Base-by-base conservation (phyloP, 495 filamentous ascomycete genomes). In the Xylaria intraflava region DNA sequence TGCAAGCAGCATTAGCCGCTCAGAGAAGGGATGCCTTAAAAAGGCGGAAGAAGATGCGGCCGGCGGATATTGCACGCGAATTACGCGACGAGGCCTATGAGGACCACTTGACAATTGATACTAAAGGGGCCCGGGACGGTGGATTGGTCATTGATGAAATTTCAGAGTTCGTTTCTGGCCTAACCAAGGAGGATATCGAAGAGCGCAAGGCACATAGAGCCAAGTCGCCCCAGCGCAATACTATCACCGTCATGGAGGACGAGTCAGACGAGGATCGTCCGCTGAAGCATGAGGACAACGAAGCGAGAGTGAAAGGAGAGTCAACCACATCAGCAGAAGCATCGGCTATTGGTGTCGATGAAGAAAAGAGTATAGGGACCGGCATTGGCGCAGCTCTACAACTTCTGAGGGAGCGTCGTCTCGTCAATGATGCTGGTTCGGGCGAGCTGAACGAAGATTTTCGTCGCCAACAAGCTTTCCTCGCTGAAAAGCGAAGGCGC, bases 121-220 rank as follows among this genome's bases (percentile, higher is more conserved):
- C 75, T 10, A 75, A 69, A 1, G 73, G 69, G 22, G 76, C 75
- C 16, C 81, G 84, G 55, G 83, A 82, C 23, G 80, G 78, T 14
- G 91, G 91, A 26, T 74, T 96, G 10, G 78, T 97, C 12, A 89
- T 98, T 51, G 90, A 96, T 58, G 92, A 97, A 65, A 96, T 92
- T 12, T 87, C 89, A 3, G 90, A 95, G 56, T 98, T 98, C 64
- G 88, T 98, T 23, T 84, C 89, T 17, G 88, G 89, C 58, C 68
- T 98, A 48, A 82, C 85, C 59, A 84, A 83, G 57, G 71, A 78
- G n/a, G 81, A 74, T 2, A 83, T 85, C 46, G 82, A 83, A n/a
- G 85, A 88, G 57, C 78, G 75, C 27, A 76, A 74, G 65, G 65
- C 69, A 53, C 70, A 55, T 58, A 78, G 62, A 67, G 70, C 65